Base-by-base conservation (phyloP, 2,329 filamentous ascomycete species). In the Epicoccum sorghinum region DNA sequence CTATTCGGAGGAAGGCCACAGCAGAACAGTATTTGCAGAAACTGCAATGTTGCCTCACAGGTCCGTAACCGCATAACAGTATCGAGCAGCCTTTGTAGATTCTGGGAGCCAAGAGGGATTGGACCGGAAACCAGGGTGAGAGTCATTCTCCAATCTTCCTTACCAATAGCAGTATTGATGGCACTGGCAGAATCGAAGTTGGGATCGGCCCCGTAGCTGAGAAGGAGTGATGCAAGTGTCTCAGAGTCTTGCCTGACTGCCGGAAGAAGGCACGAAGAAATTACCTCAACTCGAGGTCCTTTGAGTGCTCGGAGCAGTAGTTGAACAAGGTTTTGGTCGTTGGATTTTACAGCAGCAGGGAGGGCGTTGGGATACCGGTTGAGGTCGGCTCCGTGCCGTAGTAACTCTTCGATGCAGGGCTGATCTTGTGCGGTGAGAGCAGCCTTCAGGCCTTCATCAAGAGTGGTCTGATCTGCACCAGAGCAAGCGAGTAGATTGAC, bases 181-280 rank as follows among this genome's bases (percentile, higher is more conserved):
- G 71, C 71, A 49, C 62, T 67, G 40, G 70, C 67, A 6, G 64
- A 61, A 35, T 73, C 64, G 53, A 70, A 73, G 50, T 74, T 74
- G 10, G 71, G 71, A 52, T 74, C 67, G 22, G 70, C 72, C 7
- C 71, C 71, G 50, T 73, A 67, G 7, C 61, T 58, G 35, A 72
- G 61, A 13, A 73, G 57, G n/a, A 73, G 53, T 8, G 70, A 72
- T 27, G 66, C 52, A 8, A 65, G 59, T 3, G 61, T 43, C 36
- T 68, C 65, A 4, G 68, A 71, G n/a, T 60, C 64, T 22, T 70
- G 66, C 46, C 72, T 68, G 4, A 72, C 68, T 23, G 70, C 71
- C 33, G 60, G 62, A 27, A 66, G 61, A 7, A 74, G 61, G 42
- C 67, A 70, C 22, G 71, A 70, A 3, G 70, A 72, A 9, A 74